Conservation (phyloP, 345 rosid genomes). For the Sapria himalayana region DNA sequence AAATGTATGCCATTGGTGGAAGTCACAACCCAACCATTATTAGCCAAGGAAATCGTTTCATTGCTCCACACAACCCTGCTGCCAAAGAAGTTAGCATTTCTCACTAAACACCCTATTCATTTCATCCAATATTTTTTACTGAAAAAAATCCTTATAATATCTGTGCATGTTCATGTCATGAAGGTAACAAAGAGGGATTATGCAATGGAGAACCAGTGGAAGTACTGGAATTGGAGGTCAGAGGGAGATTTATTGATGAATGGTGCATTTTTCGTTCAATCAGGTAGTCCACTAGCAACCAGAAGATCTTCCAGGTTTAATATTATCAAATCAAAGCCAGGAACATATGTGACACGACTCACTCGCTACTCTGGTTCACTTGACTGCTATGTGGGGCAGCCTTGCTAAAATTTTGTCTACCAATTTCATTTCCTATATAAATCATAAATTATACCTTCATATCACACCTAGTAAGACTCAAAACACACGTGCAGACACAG, state of each 20-base stretch:
- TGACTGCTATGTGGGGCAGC: slow-evolving; percentile 10
- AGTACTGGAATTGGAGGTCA: slow-evolving; percentile 24
- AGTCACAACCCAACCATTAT: slow-evolving; percentile 39
- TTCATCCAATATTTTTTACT: too few species aligned
- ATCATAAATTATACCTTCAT: too few species aligned
- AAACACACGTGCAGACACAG: too few species aligned
- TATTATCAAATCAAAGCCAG: slow-evolving; percentile 13
- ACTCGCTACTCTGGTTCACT: slow-evolving; percentile 16
- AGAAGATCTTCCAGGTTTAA: slow-evolving; percentile 6
- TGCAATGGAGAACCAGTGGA: slow-evolving; percentile 14
- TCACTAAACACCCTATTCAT: too few species aligned
- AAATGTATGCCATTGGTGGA: slow-evolving; percentile 52
- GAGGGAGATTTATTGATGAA: slow-evolving; percentile 22
- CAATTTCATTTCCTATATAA: too few species aligned
- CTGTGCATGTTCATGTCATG: too few species aligned
- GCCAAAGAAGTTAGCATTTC: slow-evolving; percentile 23
- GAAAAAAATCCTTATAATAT: too few species aligned
- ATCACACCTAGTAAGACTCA: too few species aligned
- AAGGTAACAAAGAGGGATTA: slow-evolving; percentile 29
- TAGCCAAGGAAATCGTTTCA: slow-evolving; percentile 65
- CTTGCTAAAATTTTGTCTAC: slow-evolving; percentile 16
- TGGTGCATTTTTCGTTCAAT: slow-evolving; percentile 16
- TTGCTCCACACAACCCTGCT: slow-evolving; percentile 26
- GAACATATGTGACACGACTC: slow-evolving; percentile 11
- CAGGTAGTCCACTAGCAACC: slow-evolving; percentile 7